These are phyloP conservation scores for Blastobotrys americana DNA, from an alignment of 805 yeast species.

Conservation along the genomic window DNA sequence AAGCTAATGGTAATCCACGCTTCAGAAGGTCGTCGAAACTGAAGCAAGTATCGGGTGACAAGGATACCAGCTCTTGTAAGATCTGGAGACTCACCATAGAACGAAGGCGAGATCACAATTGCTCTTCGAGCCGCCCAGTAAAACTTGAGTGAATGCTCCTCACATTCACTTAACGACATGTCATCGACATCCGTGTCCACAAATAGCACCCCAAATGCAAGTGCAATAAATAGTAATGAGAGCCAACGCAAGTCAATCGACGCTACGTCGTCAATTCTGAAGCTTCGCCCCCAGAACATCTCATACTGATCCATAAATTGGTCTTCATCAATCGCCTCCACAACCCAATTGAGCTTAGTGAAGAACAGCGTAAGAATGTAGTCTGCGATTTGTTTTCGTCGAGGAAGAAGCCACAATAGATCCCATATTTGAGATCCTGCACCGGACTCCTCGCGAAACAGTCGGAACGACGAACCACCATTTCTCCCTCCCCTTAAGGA, in stretches of 20 bases:
- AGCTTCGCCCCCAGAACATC: background rate
- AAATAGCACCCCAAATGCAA: background rate
- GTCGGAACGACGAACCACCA: background rate
- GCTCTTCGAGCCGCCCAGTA: background rate
- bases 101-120: background rate
- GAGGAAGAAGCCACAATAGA: background rate
- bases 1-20: background rate
- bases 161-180: background rate
- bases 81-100: background rate
- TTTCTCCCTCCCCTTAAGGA: background rate
- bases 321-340: background rate
- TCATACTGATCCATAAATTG: background rate
- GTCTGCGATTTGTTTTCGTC: background rate
- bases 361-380: background rate
- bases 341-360: background rate
- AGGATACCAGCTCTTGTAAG: background rate
- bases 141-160: background rate
- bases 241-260: background rate
- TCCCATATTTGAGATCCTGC: background rate
- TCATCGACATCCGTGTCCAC: background rate
- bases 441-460: background rate
- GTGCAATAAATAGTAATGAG: background rate
- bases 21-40: background rate
- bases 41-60: background rate
- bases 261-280: background rate